Base-by-base conservation (phyloP, 2,329 filamentous ascomycete genomes). In the Aspergillaceae sp. region DNA sequence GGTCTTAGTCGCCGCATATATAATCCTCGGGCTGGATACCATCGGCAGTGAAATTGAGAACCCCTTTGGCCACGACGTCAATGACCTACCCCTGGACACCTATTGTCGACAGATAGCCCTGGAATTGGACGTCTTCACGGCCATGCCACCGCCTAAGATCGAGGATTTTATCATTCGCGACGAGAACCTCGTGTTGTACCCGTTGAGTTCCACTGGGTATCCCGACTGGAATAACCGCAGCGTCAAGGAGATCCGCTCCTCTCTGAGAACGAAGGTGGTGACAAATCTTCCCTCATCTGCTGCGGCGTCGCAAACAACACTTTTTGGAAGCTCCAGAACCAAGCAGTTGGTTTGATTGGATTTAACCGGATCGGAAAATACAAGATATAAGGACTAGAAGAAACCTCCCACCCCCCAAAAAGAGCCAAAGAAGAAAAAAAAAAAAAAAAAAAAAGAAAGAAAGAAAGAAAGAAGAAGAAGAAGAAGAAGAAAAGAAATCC, bases 1-100 rank as follows among this genome's bases (percentile, higher is more conserved):
- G 3, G 26, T 27, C 5, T 27, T 32, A 69, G 66, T 73, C 9
- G 83, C 83, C 2, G 82, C 84, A 3, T 91, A 91, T 66, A 91
- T 92, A 55, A 91, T 92, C 62, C 78, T 92, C 49, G 86, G 85
- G 27, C 79, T 92, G 40, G 76, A 80, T 3, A 74, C 78, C 51
- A 91, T 91, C 57, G 87, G 87, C 35, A 80, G 80, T 51, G 86
- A 92, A 66, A 85, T 92, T 52, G 87, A 92, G 65, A 88, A 92
- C 59, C 87, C 87, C 4, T 92, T 92, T 63, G 87, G 87, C 47
- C 75, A 82, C 52, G 87, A 92, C 52, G 86, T 90, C 55, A 92
- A 92, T 60, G 87, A 92, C 65, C 69, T 90, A 37, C 84, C 84
- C 0, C 74, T 90, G 2, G 87, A 91, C 60, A 70, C 75, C 9